Evolutionary conservation across 2,329 filamentous ascomycete species (phyloP), one percentile per base, ranked within the genome.

Genomic region (Ilyonectria mors-panacis): DNA sequence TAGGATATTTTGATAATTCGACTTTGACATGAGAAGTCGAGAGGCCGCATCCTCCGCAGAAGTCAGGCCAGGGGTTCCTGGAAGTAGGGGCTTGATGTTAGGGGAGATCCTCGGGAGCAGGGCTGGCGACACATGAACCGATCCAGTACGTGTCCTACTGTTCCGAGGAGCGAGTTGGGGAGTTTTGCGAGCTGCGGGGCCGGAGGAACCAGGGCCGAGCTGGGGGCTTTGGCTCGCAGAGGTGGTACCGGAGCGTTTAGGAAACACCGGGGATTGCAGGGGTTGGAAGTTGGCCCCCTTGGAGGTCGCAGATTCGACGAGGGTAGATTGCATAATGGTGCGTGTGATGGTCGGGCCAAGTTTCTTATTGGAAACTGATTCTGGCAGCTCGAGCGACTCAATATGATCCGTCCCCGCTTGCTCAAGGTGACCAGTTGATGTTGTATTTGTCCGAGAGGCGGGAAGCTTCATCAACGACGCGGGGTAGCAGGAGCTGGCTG

Each of bases 1-100:
- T 12, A 99, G 83, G 42, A 99, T 96, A 75, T 98, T 97, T 77
- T 98, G 95, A 76, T 99, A 99, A 77, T 99, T 99, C 2, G 95
- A 98, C 79, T 98, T 98, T 17, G 93, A 94, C 39, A 95, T 93
- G 30, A 99, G 87, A 50, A 98, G 87, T 30, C 94, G 87, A n/a
- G 89, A 91, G 0, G 89, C 86, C 2, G 88, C 86, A 72, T 90
- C 88, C 71, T 91, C 89, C 5, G 84, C 85, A 1, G 87, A 84
- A n/a, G 74, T 73, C 63, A 86, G 81, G 3, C 86, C 86, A 4
- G 83, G 76, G 0, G 80, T 80, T 28, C 82, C 91, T 21, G 94
- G 94, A 53, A 98, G 87, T 23, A 98, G 81, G 10, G 96, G 95
- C 78, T 97, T 97, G 79, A 99, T 97, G 79, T 90, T 97, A 3